Conservation (phyloP, 768 basidiomycete genomes). For the Candolleomyces aberdarensis region DNA sequence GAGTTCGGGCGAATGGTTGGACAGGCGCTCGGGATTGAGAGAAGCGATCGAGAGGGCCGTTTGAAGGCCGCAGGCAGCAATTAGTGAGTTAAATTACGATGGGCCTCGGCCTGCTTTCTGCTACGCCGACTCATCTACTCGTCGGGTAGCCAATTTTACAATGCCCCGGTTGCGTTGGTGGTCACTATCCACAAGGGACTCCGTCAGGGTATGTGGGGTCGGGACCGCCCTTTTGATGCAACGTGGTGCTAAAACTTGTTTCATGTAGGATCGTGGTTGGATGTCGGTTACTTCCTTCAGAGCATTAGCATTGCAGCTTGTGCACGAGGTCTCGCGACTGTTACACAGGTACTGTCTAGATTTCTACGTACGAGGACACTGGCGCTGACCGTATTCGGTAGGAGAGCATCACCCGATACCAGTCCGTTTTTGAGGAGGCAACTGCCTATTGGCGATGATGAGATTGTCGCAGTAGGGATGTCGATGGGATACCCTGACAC, state of each 20-base stretch:
- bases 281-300: conserved; percentile 8
- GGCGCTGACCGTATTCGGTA: background rate
- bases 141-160: conserved; percentile 3
- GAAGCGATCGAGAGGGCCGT: background rate
- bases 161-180: conserved; percentile 5
- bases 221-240: background rate
- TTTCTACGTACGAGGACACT: background rate
- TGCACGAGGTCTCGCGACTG: conserved; percentile 8
- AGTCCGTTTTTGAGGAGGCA: conserved; percentile 3
- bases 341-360: conserved; percentile 1
- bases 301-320: conserved; percentile 7
- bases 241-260: background rate
- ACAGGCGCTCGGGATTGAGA: background rate
- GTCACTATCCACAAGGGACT: conserved; percentile 5
- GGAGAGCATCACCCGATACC: conserved; percentile 8
- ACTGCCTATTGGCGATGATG: conserved; percentile 5
- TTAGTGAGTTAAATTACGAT: background rate
- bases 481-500: conserved; percentile 8
- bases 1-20: conserved; percentile 2
- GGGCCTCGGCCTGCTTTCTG: background rate
- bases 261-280: conserved; percentile 8
- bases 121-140: background rate
- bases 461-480: conserved; percentile 5
- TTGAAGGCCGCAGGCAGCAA: conserved; percentile 2
- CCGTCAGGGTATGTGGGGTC: background rate